A percentile compares a stretch with the other conserved stretches of the same genome.
Evolutionary conservation across 345 rosid genomes (phyloP).

Genomic region (Rubroshorea leprosula): DNA sequence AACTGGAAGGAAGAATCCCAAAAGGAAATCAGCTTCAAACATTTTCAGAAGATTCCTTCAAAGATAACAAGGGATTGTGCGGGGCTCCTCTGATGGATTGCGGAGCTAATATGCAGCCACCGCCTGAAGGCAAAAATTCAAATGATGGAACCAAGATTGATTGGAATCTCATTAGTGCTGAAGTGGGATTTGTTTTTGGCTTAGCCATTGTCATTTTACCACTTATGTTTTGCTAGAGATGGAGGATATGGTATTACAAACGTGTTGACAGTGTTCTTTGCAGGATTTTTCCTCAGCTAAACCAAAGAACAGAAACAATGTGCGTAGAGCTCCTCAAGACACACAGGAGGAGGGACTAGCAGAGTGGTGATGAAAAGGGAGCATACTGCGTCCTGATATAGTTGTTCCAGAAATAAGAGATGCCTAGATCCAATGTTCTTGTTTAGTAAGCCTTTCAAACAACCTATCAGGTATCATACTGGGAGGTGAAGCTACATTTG

Average conservation of each 20-base stretch:
- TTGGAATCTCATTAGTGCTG: not conserved
- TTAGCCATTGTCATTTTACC: not conserved
- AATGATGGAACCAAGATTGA: not conserved
- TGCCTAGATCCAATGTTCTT: no score
- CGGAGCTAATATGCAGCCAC: not conserved
- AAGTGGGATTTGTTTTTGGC: not conserved
- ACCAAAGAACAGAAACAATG: not conserved
- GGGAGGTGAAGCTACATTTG: no score
- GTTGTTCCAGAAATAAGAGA: no score
- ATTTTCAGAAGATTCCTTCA: slow-evolving; percentile 17
- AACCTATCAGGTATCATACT: no score
- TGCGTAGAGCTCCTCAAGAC: not conserved
- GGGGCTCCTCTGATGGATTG: slow-evolving; percentile 17
- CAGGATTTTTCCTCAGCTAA: not conserved
- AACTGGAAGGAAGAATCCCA: slow-evolving; percentile 25
- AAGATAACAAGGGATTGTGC: slow-evolving; percentile 27
- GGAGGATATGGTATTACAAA: not conserved
- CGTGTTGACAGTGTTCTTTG: not conserved
- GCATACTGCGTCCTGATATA: no score
- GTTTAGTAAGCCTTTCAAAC: no score
- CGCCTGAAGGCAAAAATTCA: not conserved
- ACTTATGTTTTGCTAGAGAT: not conserved
- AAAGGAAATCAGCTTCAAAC: slow-evolving; percentile 16
- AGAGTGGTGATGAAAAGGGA: no score
- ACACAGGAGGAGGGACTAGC: not conserved